phyloP scores from a whole-genome alignment of 1,139 yeast species.

The Suhomyces bolitotheri region DNA sequence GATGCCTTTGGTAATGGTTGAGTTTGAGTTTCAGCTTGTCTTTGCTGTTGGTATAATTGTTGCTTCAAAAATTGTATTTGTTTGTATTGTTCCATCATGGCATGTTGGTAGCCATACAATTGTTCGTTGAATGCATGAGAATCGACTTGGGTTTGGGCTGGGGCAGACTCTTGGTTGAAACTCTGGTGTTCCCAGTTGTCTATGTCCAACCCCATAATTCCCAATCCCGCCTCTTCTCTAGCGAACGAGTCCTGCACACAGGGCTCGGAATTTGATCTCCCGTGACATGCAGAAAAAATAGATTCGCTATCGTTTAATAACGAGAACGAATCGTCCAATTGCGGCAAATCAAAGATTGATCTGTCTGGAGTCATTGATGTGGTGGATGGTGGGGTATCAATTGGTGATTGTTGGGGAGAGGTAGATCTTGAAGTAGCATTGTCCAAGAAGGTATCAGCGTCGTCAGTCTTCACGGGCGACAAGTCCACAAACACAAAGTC shows the following conservation, averaged over 20 bases:
- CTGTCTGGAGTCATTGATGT: conserved; percentile 4
- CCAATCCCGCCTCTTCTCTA: conserved; percentile 23
- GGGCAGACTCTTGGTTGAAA: conserved; percentile 5
- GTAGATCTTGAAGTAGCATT: conserved; percentile 6
- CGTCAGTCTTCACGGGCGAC: conserved; percentile 48
- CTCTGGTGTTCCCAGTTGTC: conserved; percentile 13
- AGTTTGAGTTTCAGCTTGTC: neutral
- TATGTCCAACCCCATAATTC: conserved; percentile 25
- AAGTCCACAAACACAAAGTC: conserved; percentile 58
- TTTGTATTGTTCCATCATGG: conserved; percentile 27
- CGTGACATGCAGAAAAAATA: conserved; percentile 15
- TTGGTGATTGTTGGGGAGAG: conserved; percentile 12
- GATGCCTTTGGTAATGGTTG: conserved; percentile 8
- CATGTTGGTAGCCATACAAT: conserved; percentile 25
- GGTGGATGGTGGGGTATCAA: conserved; percentile 9
- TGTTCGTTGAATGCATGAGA: conserved; percentile 17
- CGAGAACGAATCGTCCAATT: conserved; percentile 16
- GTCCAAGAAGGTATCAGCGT: conserved; percentile 15
- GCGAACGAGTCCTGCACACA: conserved; percentile 16
- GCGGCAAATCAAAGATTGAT: conserved; percentile 18
- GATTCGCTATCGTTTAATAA: conserved; percentile 16
- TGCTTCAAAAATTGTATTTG: conserved; percentile 29
- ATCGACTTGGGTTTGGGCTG: conserved; percentile 6
- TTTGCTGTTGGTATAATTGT: conserved; percentile 19
- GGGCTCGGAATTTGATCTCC: conserved; percentile 10